phyloP scores from a whole-genome alignment of 441 rosid species.

The Gossypium davidsonii region DNA sequence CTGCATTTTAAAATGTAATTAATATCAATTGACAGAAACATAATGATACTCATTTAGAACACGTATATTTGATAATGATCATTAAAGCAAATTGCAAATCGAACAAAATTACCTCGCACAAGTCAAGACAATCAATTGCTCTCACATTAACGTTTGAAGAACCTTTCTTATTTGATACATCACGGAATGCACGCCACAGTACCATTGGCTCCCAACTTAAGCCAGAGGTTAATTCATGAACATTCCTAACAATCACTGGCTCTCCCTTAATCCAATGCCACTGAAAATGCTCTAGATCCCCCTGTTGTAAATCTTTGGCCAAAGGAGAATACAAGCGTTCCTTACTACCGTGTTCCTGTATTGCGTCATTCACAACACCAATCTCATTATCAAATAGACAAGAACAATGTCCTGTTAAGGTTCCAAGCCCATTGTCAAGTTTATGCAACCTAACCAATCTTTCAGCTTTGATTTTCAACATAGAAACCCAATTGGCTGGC shows the following conservation, averaged over 20 bases:
- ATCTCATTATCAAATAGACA: background rate
- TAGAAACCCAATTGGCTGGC: slow-evolving; percentile 33
- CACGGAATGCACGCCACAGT: slow-evolving; percentile 76
- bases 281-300: slow-evolving; percentile 58
- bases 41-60: background rate
- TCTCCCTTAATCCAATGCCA: slow-evolving; percentile 72
- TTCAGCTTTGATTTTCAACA: slow-evolving; percentile 46
- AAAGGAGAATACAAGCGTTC: slow-evolving; percentile 57
- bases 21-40: background rate
- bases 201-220: slow-evolving; percentile 95
- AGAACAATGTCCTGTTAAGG: background rate
- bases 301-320: slow-evolving; percentile 33
- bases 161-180: background rate
- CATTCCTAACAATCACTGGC: slow-evolving; percentile 71
- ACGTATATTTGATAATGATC: background rate
- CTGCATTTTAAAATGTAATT: background rate
- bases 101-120: slow-evolving; percentile 52
- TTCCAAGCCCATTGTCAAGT: background rate
- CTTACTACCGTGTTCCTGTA: slow-evolving; percentile 36
- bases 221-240: slow-evolving; percentile 60
- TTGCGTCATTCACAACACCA: background rate
- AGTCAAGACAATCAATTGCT: background rate
- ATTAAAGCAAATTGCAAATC: background rate
- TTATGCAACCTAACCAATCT: slow-evolving; percentile 7
- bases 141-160: too few relatives aligned